These are phyloP conservation scores for Aaosphaeria pasadenensis DNA, from an alignment of 2,329 filamentous ascomycete genomes.

Conservation along the genomic window DNA sequence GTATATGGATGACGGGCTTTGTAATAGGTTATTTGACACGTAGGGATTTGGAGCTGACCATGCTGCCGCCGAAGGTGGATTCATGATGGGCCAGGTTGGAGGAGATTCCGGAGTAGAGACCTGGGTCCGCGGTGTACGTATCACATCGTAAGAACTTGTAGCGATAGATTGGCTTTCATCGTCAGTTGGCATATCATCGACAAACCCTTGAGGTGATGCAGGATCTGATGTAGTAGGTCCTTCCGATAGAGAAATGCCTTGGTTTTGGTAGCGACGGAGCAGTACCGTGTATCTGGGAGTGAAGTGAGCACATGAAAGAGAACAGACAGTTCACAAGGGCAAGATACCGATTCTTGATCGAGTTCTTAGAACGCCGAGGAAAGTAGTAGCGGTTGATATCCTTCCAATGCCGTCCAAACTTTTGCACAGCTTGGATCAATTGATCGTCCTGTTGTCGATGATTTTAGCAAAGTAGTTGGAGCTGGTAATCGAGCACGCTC, in stretches of 20 bases:
- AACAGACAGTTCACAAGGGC: not conserved
- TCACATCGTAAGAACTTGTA: too few relatives aligned
- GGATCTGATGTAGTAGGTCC: conserved; percentile 4
- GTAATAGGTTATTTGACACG: too few relatives aligned
- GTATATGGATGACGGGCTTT: too few relatives aligned
- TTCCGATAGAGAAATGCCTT: conserved; percentile 23
- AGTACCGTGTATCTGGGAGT: conserved; percentile 25
- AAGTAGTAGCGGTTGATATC: conserved; percentile 35
- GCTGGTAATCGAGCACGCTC: conserved; percentile 10
- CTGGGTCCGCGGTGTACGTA: too few relatives aligned
- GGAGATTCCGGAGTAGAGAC: too few relatives aligned
- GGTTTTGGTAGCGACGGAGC: conserved; percentile 26
- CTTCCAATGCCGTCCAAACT: conserved; percentile 38
- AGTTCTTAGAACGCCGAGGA: conserved; percentile 36
- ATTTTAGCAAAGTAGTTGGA: conserved; percentile 1
- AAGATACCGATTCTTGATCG: conserved; percentile 39
- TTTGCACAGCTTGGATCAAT: conserved; percentile 31
- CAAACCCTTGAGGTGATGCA: too few relatives aligned
- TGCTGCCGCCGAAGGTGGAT: too few relatives aligned
- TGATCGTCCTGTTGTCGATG: conserved; percentile 17
- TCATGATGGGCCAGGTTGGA: too few relatives aligned
- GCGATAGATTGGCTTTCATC: too few relatives aligned
- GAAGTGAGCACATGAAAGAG: too few relatives aligned
- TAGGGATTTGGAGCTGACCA: too few relatives aligned
- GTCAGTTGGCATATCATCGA: too few relatives aligned